A percentile compares a stretch with the other conserved stretches of the same genome.
Evolutionary conservation across 108 stramenopile genomes (phyloP).

Genomic region (Pseudonitzschia delicatissima): DNA sequence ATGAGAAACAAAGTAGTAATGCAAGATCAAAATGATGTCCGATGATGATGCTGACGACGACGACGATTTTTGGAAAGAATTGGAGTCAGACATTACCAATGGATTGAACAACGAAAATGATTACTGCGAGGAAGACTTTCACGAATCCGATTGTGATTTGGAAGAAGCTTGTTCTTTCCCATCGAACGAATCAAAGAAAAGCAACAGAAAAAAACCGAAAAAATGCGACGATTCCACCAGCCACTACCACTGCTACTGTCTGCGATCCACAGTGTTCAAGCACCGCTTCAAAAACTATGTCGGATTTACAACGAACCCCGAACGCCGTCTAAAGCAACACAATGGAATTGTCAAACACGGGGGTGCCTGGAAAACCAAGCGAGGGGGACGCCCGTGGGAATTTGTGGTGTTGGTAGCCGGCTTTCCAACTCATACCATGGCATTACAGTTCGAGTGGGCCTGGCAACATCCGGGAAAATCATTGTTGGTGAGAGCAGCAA

Average conservation of each 20-base stretch:
- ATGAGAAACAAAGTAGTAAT: no score
- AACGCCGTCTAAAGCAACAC: conserved; percentile 67
- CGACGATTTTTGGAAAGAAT: neutral
- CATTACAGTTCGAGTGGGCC: conserved; percentile 83
- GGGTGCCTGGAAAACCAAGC: conserved; percentile 62
- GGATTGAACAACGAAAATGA: neutral
- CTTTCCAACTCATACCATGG: conserved; percentile 57
- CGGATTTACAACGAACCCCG: conserved; percentile 61
- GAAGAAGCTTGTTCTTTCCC: no score
- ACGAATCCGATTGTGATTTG: no score
- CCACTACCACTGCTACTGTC: conserved; percentile 59
- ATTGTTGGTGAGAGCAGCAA: conserved; percentile 40
- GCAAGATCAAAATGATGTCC: no score
- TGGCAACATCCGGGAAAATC: conserved; percentile 70
- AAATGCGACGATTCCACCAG: neutral
- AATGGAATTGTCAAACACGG: conserved; percentile 69
- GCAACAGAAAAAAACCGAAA: neutral
- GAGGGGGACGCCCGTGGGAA: conserved; percentile 68
- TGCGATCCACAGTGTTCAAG: conserved; percentile 38
- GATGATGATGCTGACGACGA: neutral
- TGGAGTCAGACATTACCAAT: conserved; percentile 3
- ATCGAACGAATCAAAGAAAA: neutral
- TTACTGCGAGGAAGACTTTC: neutral
- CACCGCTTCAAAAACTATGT: conserved; percentile 58
- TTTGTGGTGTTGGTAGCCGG: conserved; percentile 58